These are phyloP conservation scores for Aspergillus latus DNA, from an alignment of 2,329 filamentous ascomycete genomes.

Conservation along the genomic window DNA sequence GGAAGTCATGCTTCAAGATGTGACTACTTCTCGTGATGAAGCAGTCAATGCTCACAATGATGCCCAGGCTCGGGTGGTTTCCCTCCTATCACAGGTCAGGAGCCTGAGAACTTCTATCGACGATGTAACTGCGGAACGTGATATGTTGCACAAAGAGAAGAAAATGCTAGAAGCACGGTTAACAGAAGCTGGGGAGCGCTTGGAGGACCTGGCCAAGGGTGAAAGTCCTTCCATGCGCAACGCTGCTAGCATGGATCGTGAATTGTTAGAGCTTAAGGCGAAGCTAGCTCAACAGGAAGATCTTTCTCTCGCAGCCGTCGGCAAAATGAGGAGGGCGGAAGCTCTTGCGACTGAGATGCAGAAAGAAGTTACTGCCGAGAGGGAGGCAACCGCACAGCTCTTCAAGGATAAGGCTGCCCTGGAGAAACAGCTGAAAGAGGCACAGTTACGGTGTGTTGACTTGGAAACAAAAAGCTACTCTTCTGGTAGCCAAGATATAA, in stretches of 20 bases:
- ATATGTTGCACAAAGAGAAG: constrained; percentile 84
- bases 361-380: constrained; percentile 83
- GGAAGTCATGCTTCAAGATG: constrained; percentile 83
- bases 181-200: constrained; percentile 79
- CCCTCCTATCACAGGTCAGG: constrained; percentile 84
- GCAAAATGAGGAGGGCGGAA: constrained; percentile 95
- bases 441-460: constrained; percentile 86
- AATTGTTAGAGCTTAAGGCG: constrained; percentile 85
- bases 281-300: constrained; percentile 90
- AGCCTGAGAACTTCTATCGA: constrained; percentile 80
- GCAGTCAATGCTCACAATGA: constrained; percentile 92
- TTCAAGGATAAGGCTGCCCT: constrained; percentile 87
- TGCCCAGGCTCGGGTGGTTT: constrained; percentile 88
- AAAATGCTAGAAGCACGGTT: constrained; percentile 81
- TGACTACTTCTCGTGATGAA: constrained; percentile 89
- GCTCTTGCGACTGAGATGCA: constrained; percentile 84
- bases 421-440: constrained; percentile 87
- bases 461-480: constrained; percentile 97
- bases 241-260: constrained; percentile 82
- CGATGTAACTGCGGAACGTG: constrained; percentile 80
- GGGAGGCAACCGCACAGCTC: constrained; percentile 75
- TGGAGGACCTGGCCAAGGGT: constrained; percentile 83
- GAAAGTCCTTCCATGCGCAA: constrained; percentile 86
- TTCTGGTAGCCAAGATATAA: constrained; percentile 88
- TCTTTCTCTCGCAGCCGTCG: constrained; percentile 83